Base-by-base conservation (phyloP, 1,139 yeast genomes). In the Taiozyma sp. region DNA sequence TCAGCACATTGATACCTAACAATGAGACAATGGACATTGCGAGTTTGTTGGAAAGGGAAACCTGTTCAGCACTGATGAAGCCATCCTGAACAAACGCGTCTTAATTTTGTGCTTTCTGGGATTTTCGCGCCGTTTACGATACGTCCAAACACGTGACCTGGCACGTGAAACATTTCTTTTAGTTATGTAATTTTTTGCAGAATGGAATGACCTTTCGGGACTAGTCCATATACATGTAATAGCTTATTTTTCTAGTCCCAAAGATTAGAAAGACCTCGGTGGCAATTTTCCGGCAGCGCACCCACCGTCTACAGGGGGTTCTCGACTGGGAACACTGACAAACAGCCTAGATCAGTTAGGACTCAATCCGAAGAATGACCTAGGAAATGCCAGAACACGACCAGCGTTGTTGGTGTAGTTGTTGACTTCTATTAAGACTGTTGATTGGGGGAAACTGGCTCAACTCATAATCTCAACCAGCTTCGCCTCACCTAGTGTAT, bases 1-100 rank as follows among this genome's bases (percentile, higher is more conserved):
- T 93, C 54, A 93, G 77, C 39, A 93, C 97, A 62, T 88, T 88
- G 55, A 93, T 90, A 52, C 97, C 97, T 51, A 93, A 74, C 53
- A 93, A 74, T 43, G 98, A 91, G 6, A 93, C 98, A 56, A 91
- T 91, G 13, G 98, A 91, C 99, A 93, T 91, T 37, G 24, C 19
- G 41, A 3, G 24, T 37, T 37, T 5, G 24, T 7, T 37, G 21
- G 10, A 13, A 6, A 13, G 34, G 6, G 14, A 14, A n/a, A 14
- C 9, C 10, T 6, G 8, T 32, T 6, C n/a, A n/a, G 7, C 35
- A n/a, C 19, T n/a, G 19, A 8, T 32, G 35, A n/a, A 6, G 35
- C 35, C 35, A 32, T 32, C 35, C 6, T 32, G 16, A 32, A 32
- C 35, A 32, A 14, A 32, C 35, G 35, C 35, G 35, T 32, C 35